Base-by-base conservation (phyloP, 2,329 filamentous ascomycete genomes). In the Diplodia mutila region DNA sequence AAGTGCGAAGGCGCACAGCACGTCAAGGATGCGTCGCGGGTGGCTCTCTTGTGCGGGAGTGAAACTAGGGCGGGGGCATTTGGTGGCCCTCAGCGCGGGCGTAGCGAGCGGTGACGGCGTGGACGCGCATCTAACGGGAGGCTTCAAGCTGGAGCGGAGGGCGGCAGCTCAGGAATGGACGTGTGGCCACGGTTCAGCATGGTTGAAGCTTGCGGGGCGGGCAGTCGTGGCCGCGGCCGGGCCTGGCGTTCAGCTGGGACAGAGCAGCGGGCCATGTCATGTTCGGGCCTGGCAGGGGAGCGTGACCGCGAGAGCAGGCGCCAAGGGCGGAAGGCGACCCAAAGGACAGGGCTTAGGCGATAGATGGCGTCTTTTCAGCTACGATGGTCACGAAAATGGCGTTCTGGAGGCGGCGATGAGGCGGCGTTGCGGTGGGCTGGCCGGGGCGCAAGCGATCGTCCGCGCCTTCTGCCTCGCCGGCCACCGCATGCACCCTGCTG, bases 291-390 rank as follows among this genome's bases (percentile, higher is more conserved):
- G 59, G 59, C 59, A 32, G 59, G 42, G 59, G 27, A 18, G 59
- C 59, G 46, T 63, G 59, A 63, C 59, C 27, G n/a, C 8, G 11
- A 27, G 11, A 12, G 27, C 16, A 23, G 32, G 39, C 42, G 59
- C 59, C 59, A 32, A 63, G 42, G 59, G 59, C 46, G 59, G 59
- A 51, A 51, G 34, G 59, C 59, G 59, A 49, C 46, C 25, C 42
- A 51, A 51, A 63, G 12, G 46, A 51, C 59, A 52, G 59, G 59
- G 59, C 59, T 49, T 51, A 51, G 59, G 59, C 59, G 42, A 51
- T 51, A 29, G 37, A 63, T 63, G 59, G 59, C 59, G 59, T 63
- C 42, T 63, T 63, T 63, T 63, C 59, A 63, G 59, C 59, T 63
- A 51, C 25, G 59, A 63, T 63, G 46, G 59, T 34, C 59, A 27